Conservation (phyloP, 2,329 filamentous ascomycete genomes). For the Phaeoacremonium minimum region DNA sequence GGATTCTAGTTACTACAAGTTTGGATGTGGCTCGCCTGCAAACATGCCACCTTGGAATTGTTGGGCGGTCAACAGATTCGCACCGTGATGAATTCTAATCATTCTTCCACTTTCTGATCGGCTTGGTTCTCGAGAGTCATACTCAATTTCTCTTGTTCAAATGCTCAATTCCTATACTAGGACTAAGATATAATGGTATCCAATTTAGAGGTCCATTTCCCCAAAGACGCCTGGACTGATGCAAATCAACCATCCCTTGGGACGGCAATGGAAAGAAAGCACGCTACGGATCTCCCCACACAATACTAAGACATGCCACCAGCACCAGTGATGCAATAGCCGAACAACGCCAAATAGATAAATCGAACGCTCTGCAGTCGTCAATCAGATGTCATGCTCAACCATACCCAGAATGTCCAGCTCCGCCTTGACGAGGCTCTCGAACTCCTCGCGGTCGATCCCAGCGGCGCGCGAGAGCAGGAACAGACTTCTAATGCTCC, state of each 20-base stretch:
- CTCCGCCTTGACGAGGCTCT: constrained; percentile 66
- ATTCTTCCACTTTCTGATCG: too few relatives aligned
- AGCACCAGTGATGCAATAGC: neutral
- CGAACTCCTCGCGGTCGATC: constrained; percentile 72
- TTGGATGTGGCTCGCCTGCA: too few relatives aligned
- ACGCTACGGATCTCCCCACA: neutral
- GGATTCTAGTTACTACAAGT: too few relatives aligned
- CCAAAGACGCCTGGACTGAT: too few relatives aligned
- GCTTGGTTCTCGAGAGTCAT: too few relatives aligned
- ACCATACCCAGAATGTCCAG: constrained; percentile 66
- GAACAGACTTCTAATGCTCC: constrained; percentile 73
- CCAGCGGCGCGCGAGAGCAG: constrained; percentile 65
- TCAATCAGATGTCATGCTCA: constrained; percentile 45
- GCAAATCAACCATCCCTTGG: too few relatives aligned
- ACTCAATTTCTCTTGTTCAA: too few relatives aligned
- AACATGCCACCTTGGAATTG: too few relatives aligned
- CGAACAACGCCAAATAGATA: neutral
- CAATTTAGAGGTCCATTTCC: too few relatives aligned
- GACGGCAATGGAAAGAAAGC: too few relatives aligned
- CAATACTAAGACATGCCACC: constrained; percentile 1
- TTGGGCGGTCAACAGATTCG: constrained; percentile 6
- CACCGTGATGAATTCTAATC: constrained; percentile 1
- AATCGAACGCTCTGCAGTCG: too few relatives aligned
- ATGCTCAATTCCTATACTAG: too few relatives aligned
- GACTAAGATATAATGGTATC: neutral